A percentile compares a stretch with the other conserved stretches of the same genome.
phyloP scores from a whole-genome alignment of 768 basidiomycete genomes.

The Boletus vermiculosoides region DNA sequence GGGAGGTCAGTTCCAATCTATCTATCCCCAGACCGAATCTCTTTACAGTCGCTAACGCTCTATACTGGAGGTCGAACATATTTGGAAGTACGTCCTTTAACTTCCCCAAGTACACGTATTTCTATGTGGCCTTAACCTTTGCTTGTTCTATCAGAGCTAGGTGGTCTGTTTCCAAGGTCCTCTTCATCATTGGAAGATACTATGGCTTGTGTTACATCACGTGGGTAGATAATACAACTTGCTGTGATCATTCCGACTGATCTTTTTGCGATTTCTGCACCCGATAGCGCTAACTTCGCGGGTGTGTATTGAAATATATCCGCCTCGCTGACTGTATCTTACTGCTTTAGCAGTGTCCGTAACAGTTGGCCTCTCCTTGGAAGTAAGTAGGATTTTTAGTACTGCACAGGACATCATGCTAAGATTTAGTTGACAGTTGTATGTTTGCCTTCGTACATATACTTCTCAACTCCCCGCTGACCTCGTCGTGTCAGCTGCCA shows the following conservation, averaged over 20 bases:
- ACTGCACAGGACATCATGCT: neutral
- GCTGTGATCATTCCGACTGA: neutral
- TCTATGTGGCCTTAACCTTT: neutral
- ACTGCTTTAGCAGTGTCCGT: neutral
- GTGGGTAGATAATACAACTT: neutral
- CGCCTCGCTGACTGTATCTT: neutral
- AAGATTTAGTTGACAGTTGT: neutral
- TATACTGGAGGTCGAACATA: neutral
- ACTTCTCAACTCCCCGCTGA: neutral
- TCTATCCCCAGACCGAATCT: neutral
- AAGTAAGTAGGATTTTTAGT: neutral
- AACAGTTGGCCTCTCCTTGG: neutral
- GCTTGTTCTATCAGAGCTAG: neutral
- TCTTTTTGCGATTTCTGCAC: neutral
- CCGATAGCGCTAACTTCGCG: neutral
- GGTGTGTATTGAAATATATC: neutral
- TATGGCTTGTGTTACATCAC: neutral
- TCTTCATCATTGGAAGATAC: slow-evolving; percentile 8
- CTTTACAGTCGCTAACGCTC: neutral
- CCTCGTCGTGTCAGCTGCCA: neutral
- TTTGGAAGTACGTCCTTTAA: slow-evolving; percentile 1
- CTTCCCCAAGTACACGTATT: neutral
- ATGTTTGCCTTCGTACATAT: neutral
- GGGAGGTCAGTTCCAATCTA: slow-evolving; percentile 1
- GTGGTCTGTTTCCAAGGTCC: neutral